Base-by-base conservation (phyloP, 2,329 filamentous ascomycete genomes). In the Camptophora hylomeconis region DNA sequence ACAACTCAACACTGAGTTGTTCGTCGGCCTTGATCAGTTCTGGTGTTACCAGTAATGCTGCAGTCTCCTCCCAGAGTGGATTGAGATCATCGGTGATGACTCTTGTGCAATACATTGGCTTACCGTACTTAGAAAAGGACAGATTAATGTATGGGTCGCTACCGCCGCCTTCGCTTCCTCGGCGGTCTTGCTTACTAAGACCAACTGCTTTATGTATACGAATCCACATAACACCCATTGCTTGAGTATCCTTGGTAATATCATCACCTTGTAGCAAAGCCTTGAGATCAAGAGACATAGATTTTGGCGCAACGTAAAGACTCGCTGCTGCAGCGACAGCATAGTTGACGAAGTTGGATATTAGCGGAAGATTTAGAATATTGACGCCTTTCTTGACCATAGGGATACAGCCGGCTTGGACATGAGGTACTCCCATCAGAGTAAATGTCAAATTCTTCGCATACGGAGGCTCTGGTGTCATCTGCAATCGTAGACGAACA, bases 281-380 rank as follows among this genome's bases (percentile, higher is more conserved):
- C 45, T 80, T 74, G 51, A 95, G 69, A 45, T 98, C 87, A 25
- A 95, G 67, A 0, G 82, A 84, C 77, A 95, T 77, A 7, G 78
- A 89, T 56, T 94, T 94, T 6, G 87, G 87, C 2, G 87, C 87
- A 15, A 94, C 84, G 39, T 94, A 94, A 69, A 93, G 79, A 48
- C 75, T 80, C 3, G 80, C 79, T 0, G 86, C 83, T 0, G 89
- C 75, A 20, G 75, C 75, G 44, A 95, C 92, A 4, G 87, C 83
- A 58, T 86, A 93, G 55, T 94, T 93, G 54, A 94, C 87, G 49
- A 98, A 95, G 46, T 92, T 92, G 9, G 82, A 92, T 45, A 95
- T 94, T 20, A 95, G 54, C 0, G 87, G 87, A 7, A 95, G 60
- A 44, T 95, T 93, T 15, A 95, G 61, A 24, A 95, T 74, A 43